phyloP scores from a whole-genome alignment of 495 filamentous ascomycete genomes.

The Xylaria palmicola region DNA sequence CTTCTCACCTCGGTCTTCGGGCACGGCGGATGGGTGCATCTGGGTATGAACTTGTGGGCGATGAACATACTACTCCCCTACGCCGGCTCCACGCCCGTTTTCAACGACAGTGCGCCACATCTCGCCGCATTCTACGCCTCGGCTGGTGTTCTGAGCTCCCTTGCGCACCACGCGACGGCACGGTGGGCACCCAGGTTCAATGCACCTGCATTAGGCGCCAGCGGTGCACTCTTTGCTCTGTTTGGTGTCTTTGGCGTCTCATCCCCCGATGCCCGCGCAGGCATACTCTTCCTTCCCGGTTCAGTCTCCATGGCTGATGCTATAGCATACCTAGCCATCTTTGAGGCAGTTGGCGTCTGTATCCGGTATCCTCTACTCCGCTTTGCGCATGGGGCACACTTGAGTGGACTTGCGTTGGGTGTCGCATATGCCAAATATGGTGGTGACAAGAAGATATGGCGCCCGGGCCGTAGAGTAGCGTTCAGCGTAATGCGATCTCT shows the following conservation, averaged over 20 bases:
- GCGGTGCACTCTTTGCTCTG: slow-evolving; percentile 27
- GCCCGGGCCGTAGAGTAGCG: slow-evolving; percentile 17
- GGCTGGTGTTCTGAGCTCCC: slow-evolving; percentile 22
- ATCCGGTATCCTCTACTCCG: slow-evolving; percentile 16
- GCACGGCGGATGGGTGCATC: slow-evolving; percentile 22
- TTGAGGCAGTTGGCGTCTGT: slow-evolving; percentile 27
- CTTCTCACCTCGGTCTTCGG: slow-evolving; percentile 30
- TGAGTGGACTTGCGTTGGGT: slow-evolving; percentile 24
- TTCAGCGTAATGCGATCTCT: slow-evolving; percentile 17
- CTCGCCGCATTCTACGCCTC: slow-evolving; percentile 34
- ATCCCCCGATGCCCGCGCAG: slow-evolving; percentile 17
- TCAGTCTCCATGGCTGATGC: slow-evolving; percentile 5
- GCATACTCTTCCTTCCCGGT: slow-evolving; percentile 23
- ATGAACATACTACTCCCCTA: slow-evolving; percentile 19
- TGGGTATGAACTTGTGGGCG: slow-evolving; percentile 20
- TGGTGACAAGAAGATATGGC: slow-evolving; percentile 24
- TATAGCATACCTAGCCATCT: slow-evolving; percentile 9
- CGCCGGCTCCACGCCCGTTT: slow-evolving; percentile 15
- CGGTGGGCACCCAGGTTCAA: slow-evolving; percentile 2
- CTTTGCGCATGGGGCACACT: slow-evolving; percentile 23
- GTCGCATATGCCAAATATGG: slow-evolving; percentile 23
- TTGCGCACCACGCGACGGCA: slow-evolving; percentile 24
- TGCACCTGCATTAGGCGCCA: slow-evolving; percentile 12
- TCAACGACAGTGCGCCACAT: slow-evolving; percentile 25
- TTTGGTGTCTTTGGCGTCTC: slow-evolving; percentile 21